These are phyloP conservation scores for Kodamaea alishanica DNA, from an alignment of 1,139 yeast genomes.

Conservation along the genomic window DNA sequence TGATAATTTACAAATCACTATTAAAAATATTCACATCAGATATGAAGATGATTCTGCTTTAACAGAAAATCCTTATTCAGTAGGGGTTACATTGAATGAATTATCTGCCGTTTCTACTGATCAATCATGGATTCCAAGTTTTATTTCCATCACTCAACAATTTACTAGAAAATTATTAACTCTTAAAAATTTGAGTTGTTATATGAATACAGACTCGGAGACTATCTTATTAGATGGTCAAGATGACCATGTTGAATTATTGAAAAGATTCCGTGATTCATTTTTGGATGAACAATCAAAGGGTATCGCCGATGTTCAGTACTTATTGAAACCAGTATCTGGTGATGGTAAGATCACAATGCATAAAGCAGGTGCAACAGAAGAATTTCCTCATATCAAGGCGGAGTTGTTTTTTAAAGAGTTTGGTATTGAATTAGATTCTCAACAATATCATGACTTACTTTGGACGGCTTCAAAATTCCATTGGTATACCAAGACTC, in stretches of 20 bases:
- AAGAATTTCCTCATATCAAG: slow-evolving; percentile 64
- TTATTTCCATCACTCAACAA: slow-evolving; percentile 66
- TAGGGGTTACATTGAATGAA: slow-evolving; percentile 81
- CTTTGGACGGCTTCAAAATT: slow-evolving; percentile 79
- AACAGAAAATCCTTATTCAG: slow-evolving; percentile 69
- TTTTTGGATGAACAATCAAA: slow-evolving; percentile 17
- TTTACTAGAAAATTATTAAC: slow-evolving; percentile 77
- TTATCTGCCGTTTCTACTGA: slow-evolving; percentile 91
- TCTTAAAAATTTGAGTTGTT: slow-evolving; percentile 69
- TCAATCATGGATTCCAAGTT: slow-evolving; percentile 79
- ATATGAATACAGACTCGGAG: slow-evolving; percentile 74
- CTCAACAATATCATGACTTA: slow-evolving; percentile 79
- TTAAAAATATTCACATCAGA: slow-evolving; percentile 84
- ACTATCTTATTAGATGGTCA: slow-evolving; percentile 34
- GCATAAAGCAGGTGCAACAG: slow-evolving; percentile 74
- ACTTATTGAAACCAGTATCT: slow-evolving; percentile 79
- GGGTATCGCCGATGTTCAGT: slow-evolving; percentile 43
- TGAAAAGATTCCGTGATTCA: slow-evolving; percentile 38
- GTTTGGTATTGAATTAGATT: slow-evolving; percentile 78
- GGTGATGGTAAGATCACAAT: slow-evolving; percentile 83
- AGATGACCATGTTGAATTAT: slow-evolving; percentile 41
- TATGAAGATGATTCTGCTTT: slow-evolving; percentile 78
- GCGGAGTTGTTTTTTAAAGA: slow-evolving; percentile 82
- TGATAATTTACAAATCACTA: slow-evolving; percentile 91
- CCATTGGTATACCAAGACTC: slow-evolving; percentile 74